Base-by-base conservation (phyloP, 805 yeast species). In the Kodamaea hsintzibuensis region DNA sequence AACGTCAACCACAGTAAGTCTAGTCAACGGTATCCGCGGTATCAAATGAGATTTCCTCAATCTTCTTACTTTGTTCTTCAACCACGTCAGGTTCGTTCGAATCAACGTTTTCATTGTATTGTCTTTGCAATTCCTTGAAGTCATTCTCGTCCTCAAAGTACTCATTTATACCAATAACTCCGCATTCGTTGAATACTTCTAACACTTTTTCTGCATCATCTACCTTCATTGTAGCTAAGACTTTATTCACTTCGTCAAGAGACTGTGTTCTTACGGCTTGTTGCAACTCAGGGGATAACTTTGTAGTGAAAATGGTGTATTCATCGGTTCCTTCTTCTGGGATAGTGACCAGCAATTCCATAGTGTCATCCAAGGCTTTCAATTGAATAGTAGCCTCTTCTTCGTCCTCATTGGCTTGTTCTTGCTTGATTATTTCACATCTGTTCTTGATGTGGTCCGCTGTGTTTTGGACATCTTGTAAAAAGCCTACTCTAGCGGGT, bases 341-440 rank as follows among this genome's bases (percentile, higher is more conserved):
- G 13, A 89, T 71, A 54, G 78, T 80, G 12, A 93, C 90, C 47
- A 82, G 78, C 44, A 93, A 77, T 68, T 87, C 85, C 1, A 91
- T 82, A 55, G 85, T 80, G 42, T 95, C 96, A 69, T 93, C 98
- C 55, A 92, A 80, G 0, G 97, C 84, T 65, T 89, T 89, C 65
- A 93, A 77, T 72, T 93, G 99, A 60, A 93, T 91, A 56, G 87
- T 84, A 54, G 86, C 93, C 49, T 85, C 93, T 46, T 84, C 92
- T 40, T 67, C 79, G 7, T 63, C 71, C 10, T 66, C 68, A 9
- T 60, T 70, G 6, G 56, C 59, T 14, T 68, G 71, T 62, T 88
- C 89, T 49, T 76, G 69, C 46, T 77, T 69, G 53, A 95, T 78
- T 2, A 90, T 70, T 64, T 84, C 79, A 66, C 96, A 91, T 67